A percentile compares a stretch with the other conserved stretches of the same genome.
phyloP scores from a whole-genome alignment of 2,329 filamentous ascomycete species.

The Botryotinia globosa region DNA sequence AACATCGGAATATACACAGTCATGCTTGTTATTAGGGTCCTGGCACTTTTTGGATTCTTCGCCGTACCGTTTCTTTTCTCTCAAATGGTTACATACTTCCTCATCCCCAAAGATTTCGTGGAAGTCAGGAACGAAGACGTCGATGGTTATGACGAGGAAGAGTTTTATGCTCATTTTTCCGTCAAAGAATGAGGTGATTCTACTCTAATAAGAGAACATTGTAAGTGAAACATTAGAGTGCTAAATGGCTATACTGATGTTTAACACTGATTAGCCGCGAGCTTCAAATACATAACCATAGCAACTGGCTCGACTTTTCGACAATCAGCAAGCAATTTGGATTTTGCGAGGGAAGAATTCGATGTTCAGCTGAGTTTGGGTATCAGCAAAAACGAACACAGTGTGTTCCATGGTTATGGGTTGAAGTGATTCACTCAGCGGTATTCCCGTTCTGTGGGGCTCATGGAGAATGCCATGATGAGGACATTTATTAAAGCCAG shows the following conservation, averaged over 20 bases:
- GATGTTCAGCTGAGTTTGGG: not conserved
- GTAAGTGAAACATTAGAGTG: not conserved
- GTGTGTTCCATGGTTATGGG: not conserved
- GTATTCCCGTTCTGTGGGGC: not conserved
- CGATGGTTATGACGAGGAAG: conserved; percentile 4
- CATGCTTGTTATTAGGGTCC: not conserved
- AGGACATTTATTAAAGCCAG: not conserved
- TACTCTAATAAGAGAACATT: not conserved
- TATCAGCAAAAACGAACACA: not conserved
- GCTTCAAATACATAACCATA: not conserved
- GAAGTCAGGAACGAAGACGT: conserved; percentile 9
- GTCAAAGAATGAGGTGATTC: not conserved
- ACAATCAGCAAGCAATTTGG: not conserved
- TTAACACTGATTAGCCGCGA: not conserved
- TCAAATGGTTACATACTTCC: not conserved
- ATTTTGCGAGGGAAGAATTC: not conserved
- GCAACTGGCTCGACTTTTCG: not conserved
- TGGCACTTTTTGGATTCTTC: not conserved
- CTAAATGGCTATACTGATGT: not conserved
- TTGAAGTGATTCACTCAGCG: not conserved
- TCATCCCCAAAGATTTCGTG: conserved; percentile 3
- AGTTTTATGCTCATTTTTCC: not conserved
- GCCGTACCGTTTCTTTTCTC: not conserved
- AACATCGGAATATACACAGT: not conserved
- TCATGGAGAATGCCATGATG: not conserved